Evolutionary conservation across 495 filamentous ascomycete genomes (phyloP).

Genomic region (Penicillium diatomitis): DNA sequence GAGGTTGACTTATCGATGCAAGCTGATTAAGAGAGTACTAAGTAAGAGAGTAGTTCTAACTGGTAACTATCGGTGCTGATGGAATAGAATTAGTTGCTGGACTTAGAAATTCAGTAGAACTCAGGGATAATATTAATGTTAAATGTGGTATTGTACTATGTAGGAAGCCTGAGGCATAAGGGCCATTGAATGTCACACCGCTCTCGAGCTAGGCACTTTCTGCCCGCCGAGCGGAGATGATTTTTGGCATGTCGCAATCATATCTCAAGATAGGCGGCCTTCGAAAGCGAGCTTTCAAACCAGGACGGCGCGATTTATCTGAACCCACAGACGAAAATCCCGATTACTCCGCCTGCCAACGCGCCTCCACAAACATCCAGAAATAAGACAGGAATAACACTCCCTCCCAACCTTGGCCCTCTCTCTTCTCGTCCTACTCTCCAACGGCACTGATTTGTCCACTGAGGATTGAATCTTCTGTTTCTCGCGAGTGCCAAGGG

Average conservation of each 20-base stretch:
- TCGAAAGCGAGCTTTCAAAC: too few relatives aligned
- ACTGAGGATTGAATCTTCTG: neutral
- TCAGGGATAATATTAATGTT: neutral
- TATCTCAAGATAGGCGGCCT: neutral
- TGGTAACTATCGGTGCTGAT: too few relatives aligned
- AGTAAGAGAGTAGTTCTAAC: too few relatives aligned
- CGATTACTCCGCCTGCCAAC: too few relatives aligned
- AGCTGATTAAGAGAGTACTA: too few relatives aligned
- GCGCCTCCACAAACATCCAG: too few relatives aligned
- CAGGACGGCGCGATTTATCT: too few relatives aligned
- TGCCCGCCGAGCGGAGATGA: neutral
- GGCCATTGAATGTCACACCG: neutral
- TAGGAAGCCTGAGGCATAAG: neutral
- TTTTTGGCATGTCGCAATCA: constrained; percentile 3
- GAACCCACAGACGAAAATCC: too few relatives aligned
- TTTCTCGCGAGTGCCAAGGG: neutral
- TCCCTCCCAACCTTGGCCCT: neutral
- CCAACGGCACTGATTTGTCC: neutral
- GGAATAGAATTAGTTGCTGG: too few relatives aligned
- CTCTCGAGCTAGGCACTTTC: neutral
- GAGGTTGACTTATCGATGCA: too few relatives aligned
- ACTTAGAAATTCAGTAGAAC: too few relatives aligned
- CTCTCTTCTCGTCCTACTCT: neutral
- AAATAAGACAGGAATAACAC: neutral
- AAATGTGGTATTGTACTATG: neutral